A percentile compares a stretch with the other conserved stretches of the same genome.
phyloP scores from a whole-genome alignment of 2,329 filamentous ascomycete genomes.

The Xylaria sp. region DNA sequence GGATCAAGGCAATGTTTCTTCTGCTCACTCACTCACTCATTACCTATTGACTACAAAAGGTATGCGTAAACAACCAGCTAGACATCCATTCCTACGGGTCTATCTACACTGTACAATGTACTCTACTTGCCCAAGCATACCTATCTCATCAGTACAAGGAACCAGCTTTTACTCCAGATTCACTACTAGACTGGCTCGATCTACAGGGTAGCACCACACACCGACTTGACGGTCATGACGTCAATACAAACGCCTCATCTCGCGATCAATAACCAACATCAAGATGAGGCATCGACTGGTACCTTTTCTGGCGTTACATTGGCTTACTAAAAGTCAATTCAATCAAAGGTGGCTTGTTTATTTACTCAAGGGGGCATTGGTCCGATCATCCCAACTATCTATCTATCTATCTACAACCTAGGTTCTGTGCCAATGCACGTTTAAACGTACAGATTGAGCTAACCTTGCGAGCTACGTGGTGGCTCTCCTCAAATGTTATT shows the following conservation, averaged over 20 bases:
- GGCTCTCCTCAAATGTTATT: neutral
- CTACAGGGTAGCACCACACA: slow-evolving; percentile 5
- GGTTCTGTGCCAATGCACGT: no score
- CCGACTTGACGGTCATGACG: slow-evolving; percentile 22
- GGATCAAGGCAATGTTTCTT: neutral
- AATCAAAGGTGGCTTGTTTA: no score
- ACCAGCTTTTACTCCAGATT: neutral
- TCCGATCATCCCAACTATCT: neutral
- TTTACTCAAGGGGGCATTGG: no score
- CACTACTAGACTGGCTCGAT: neutral
- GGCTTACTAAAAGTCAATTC: no score
- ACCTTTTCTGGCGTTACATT: neutral
- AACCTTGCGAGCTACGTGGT: neutral
- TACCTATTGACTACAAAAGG: no score
- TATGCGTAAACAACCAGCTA: neutral
- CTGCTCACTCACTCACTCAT: no score
- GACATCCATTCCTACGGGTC: slow-evolving; percentile 19
- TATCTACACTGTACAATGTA: slow-evolving; percentile 20
- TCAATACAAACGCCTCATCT: slow-evolving; percentile 11
- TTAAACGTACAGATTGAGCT: neutral
- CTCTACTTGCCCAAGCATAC: no score
- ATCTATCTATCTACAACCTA: neutral
- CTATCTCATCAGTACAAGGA: neutral
- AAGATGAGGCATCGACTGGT: slow-evolving; percentile 9
- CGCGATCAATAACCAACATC: slow-evolving; percentile 18